A percentile compares a stretch with the other conserved stretches of the same genome.
Conservation (phyloP, 192 early-diverging fungal genomes). For the Coemansia sp. region DNA sequence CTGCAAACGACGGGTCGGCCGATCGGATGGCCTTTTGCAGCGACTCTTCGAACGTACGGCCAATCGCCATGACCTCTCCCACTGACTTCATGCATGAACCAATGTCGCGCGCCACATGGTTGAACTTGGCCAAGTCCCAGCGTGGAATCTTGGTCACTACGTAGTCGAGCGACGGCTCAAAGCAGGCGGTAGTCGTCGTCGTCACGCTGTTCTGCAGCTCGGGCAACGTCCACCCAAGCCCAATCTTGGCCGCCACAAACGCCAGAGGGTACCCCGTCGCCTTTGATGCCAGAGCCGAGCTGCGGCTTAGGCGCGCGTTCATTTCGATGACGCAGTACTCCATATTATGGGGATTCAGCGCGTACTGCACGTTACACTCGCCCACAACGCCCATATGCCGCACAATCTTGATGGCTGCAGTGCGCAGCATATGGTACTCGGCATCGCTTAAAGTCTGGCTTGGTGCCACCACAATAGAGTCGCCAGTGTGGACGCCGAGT, state of each 20-base stretch:
- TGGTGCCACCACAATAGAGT: slow-evolving; percentile 98
- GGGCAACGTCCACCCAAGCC: slow-evolving; percentile 80
- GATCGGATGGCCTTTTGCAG: slow-evolving; percentile 95
- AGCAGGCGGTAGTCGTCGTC: slow-evolving; percentile 91
- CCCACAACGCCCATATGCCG: slow-evolving; percentile 96
- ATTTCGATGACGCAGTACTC: slow-evolving; percentile 97
- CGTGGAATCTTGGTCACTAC: slow-evolving; percentile 95
- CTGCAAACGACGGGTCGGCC: slow-evolving; percentile 88
- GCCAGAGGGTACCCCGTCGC: slow-evolving; percentile 98
- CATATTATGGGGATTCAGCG: slow-evolving; percentile 79
- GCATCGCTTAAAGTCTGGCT: slow-evolving; percentile 94
- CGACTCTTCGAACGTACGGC: slow-evolving; percentile 93
- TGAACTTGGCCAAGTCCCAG: slow-evolving; percentile 96
- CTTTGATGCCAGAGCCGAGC: slow-evolving; percentile 89
- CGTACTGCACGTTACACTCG: slow-evolving; percentile 98
- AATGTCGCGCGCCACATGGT: slow-evolving; percentile 80
- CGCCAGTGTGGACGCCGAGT: slow-evolving; percentile 95
- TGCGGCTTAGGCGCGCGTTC: slow-evolving; percentile 91
- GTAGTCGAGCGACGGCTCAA: slow-evolving; percentile 96
- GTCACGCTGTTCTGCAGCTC: slow-evolving; percentile 90
- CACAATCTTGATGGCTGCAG: slow-evolving; percentile 93
- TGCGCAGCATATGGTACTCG: slow-evolving; percentile 94
- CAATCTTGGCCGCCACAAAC: slow-evolving; percentile 97
- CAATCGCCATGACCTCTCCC: slow-evolving; percentile 99
- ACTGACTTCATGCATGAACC: slow-evolving; percentile 94